These are phyloP conservation scores for Plantago major DNA, from an alignment of 257 asterid genomes.

Conservation along the genomic window DNA sequence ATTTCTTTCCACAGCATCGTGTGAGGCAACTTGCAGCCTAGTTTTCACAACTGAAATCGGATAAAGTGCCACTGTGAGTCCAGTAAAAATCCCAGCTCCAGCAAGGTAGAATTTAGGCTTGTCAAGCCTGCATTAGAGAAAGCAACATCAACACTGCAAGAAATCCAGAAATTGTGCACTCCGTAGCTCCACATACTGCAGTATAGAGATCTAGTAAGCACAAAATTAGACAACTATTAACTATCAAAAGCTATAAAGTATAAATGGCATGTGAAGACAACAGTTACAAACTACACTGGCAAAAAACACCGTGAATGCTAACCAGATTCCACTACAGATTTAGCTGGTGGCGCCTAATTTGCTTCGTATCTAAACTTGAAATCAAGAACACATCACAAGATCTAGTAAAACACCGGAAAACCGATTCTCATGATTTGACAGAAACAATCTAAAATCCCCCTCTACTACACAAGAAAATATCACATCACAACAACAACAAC, in stretches of 20 bases:
- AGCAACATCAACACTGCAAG: slow-evolving; percentile 12
- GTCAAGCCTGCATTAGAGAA: slow-evolving; percentile 58
- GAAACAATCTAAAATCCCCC: too few species aligned
- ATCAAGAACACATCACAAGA: too few species aligned
- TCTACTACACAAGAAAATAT: not conserved
- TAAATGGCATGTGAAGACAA: not conserved
- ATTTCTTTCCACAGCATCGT: slow-evolving; percentile 49
- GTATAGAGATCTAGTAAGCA: not conserved
- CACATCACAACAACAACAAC: not conserved
- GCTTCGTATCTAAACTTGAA: too few species aligned
- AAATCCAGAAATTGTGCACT: not conserved
- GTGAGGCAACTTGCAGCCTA: slow-evolving; percentile 75
- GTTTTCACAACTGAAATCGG: slow-evolving; percentile 93
- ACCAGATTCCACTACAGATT: too few species aligned
- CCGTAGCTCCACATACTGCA: not conserved
- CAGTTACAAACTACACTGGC: too few species aligned
- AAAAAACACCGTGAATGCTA: too few species aligned
- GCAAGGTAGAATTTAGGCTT: slow-evolving; percentile 70
- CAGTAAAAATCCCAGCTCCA: slow-evolving; percentile 90
- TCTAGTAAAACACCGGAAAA: too few species aligned
- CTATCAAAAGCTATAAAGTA: not conserved
- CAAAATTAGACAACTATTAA: not conserved
- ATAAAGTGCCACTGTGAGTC: slow-evolving; percentile 76
- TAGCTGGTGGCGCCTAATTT: too few species aligned
- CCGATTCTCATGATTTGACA: too few species aligned